Conservation (phyloP, 2,329 filamentous ascomycete genomes). For the Colletotrichum magnum region DNA sequence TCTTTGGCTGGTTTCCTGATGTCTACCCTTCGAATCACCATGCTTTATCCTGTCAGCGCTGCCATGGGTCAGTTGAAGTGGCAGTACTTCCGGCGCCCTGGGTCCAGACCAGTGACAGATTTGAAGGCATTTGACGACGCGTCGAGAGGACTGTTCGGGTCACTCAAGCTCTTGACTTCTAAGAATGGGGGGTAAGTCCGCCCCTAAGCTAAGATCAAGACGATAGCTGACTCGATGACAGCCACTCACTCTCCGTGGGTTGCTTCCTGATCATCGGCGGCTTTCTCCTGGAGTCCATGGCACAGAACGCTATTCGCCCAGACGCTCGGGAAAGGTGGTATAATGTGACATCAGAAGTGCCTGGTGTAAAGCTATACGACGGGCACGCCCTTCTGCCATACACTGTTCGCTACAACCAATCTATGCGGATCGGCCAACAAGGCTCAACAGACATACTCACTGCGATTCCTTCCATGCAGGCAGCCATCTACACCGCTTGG, state of each 20-base stretch:
- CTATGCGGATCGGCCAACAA: fast-evolving
- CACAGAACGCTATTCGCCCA: neutral
- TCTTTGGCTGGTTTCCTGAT: neutral
- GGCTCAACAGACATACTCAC: neutral
- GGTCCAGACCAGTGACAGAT: neutral
- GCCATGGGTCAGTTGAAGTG: conserved; percentile 22
- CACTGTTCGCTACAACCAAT: too few species aligned
- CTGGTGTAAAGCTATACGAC: too few species aligned
- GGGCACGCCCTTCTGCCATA: too few species aligned
- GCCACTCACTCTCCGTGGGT: neutral
- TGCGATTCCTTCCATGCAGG: neutral
- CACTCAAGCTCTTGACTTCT: conserved; percentile 1
- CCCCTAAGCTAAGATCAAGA: too few species aligned
- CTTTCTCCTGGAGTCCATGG: neutral
- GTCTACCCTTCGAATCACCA: neutral
- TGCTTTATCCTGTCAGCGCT: neutral
- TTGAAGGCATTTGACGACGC: conserved; percentile 9
- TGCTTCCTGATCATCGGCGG: neutral
- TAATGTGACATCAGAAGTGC: too few species aligned
- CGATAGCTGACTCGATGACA: neutral
- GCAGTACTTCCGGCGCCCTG: neutral
- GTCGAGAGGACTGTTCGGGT: conserved; percentile 1
- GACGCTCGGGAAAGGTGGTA: neutral
- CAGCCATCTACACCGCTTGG: neutral
- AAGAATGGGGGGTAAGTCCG: neutral